Percentiles rank a stretch among this genome's conserved stretches.
Evolutionary conservation across 2,329 filamentous ascomycete genomes (phyloP).

Genomic region (Arthrocladium fulminans): DNA sequence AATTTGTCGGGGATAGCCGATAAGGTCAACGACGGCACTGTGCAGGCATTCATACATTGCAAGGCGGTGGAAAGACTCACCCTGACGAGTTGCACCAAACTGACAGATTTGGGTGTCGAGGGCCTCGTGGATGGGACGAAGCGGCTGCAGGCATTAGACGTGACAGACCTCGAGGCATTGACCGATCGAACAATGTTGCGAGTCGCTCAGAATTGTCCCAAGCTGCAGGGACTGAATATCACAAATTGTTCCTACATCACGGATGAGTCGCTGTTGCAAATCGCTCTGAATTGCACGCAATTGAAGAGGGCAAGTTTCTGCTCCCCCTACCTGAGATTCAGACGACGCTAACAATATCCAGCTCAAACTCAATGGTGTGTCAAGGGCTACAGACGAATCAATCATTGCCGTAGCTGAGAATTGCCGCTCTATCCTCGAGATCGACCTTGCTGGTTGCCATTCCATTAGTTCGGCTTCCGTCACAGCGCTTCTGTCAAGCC

Average conservation of each 20-base stretch:
- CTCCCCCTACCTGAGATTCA: neutral
- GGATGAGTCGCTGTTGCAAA: slow-evolving; percentile 70
- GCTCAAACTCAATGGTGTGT: slow-evolving; percentile 90
- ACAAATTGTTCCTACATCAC: slow-evolving; percentile 77
- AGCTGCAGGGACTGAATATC: slow-evolving; percentile 87
- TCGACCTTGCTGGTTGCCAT: slow-evolving; percentile 81
- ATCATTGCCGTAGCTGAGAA: slow-evolving; percentile 78
- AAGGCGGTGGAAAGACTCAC: slow-evolving; percentile 88
- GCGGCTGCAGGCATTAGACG: slow-evolving; percentile 78
- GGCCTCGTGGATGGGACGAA: slow-evolving; percentile 69
- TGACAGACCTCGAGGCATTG: slow-evolving; percentile 70
- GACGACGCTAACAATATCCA: slow-evolving; percentile 35
- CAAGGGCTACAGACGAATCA: slow-evolving; percentile 71
- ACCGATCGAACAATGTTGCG: slow-evolving; percentile 71
- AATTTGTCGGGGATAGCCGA: slow-evolving; percentile 74
- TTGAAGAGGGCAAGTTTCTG: slow-evolving; percentile 64
- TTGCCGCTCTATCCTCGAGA: slow-evolving; percentile 89
- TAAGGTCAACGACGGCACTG: slow-evolving; percentile 78
- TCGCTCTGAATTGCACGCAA: slow-evolving; percentile 74
- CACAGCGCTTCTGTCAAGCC: slow-evolving; percentile 67
- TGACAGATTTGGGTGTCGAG: slow-evolving; percentile 77
- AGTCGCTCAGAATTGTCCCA: slow-evolving; percentile 71
- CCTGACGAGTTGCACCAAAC: slow-evolving; percentile 73
- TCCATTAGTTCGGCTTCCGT: slow-evolving; percentile 75
- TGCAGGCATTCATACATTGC: slow-evolving; percentile 72